A percentile compares a stretch with the other conserved stretches of the same genome.
Conservation (phyloP, 441 rosid species). For the Aquilaria agallochum region DNA sequence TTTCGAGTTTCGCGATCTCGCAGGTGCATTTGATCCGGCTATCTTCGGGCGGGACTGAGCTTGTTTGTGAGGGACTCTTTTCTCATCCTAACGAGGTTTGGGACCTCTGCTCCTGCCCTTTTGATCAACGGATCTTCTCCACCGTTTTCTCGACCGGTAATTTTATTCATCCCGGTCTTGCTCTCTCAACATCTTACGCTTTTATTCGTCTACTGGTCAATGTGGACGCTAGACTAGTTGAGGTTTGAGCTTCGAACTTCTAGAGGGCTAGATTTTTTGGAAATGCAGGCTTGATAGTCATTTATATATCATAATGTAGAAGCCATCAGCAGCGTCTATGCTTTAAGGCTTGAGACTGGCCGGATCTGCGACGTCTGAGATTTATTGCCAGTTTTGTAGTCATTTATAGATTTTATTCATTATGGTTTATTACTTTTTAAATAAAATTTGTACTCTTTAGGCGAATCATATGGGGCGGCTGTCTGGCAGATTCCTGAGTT, state of each 20-base stretch:
- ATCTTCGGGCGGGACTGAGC: conserved; percentile 82
- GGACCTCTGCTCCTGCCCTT: conserved; percentile 87
- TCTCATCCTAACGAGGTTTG: conserved; percentile 92
- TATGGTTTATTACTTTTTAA: conserved; percentile 6
- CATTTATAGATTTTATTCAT: background rate
- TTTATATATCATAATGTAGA: no score
- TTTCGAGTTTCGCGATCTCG: conserved; percentile 7
- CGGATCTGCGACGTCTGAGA: no score
- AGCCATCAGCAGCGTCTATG: no score
- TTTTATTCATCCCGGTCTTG: background rate
- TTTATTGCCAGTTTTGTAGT: background rate
- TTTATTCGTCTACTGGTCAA: background rate
- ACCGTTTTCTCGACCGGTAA: conserved; percentile 78
- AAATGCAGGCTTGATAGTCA: no score
- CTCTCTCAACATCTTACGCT: conserved; percentile 1
- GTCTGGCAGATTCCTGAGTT: conserved; percentile 95
- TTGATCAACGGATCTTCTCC: conserved; percentile 90
- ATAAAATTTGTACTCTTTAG: conserved; percentile 29
- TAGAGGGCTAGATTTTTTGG: no score
- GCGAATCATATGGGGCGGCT: conserved; percentile 87
- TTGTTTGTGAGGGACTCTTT: conserved; percentile 87
- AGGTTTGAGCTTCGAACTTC: background rate
- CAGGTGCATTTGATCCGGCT: conserved; percentile 90
- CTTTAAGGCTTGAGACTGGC: no score
- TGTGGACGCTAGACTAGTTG: background rate